phyloP scores from a whole-genome alignment of 2,329 filamentous ascomycete genomes.

The Aureobasidium sp. region DNA sequence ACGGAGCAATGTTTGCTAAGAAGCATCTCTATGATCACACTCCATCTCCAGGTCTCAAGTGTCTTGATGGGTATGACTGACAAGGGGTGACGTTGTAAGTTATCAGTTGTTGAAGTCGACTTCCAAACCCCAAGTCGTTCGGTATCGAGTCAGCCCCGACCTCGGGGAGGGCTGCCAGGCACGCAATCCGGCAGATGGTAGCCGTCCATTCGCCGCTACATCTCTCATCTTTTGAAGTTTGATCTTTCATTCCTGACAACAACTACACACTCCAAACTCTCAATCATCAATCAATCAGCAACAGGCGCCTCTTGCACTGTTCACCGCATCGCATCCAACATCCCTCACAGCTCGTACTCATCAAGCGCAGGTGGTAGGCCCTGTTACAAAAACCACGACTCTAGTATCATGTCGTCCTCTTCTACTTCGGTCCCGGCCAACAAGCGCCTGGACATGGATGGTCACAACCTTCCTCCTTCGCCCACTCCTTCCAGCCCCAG shows the following conservation, averaged over 20 bases:
- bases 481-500: slow-evolving; percentile 86
- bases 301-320: background rate
- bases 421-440: slow-evolving; percentile 15
- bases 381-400: slow-evolving; percentile 11
- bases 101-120: too few relatives aligned
- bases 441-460: slow-evolving; percentile 62
- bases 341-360: background rate
- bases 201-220: background rate
- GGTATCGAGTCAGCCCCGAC: background rate
- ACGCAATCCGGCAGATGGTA: background rate
- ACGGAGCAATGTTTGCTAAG: background rate
- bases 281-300: background rate
- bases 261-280: background rate
- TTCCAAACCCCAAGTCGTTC: background rate
- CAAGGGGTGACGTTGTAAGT: too few relatives aligned
- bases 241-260: background rate
- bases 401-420: slow-evolving; percentile 6
- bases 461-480: slow-evolving; percentile 79
- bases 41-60: background rate
- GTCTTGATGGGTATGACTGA: too few relatives aligned
- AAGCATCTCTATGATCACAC: background rate
- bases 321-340: background rate
- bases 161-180: background rate
- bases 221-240: background rate
- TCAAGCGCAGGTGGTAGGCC: slow-evolving; percentile 1